phyloP scores from a whole-genome alignment of 306 rosid genomes.

The Coriaria nepalensis region DNA sequence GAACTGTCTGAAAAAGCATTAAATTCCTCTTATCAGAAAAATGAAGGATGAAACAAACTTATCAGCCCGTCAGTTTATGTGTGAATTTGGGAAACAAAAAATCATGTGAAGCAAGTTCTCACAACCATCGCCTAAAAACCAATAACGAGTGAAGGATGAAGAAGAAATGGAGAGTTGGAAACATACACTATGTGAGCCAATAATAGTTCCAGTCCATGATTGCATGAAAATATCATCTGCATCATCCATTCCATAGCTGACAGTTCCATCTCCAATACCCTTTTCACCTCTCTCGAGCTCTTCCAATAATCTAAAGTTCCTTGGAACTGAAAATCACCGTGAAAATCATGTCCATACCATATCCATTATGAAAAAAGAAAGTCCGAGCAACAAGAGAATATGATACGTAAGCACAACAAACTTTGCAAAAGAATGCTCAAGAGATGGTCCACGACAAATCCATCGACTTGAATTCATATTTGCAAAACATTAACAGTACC shows the following conservation, averaged over 20 bases:
- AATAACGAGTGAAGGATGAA: not conserved
- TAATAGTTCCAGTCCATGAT: conserved; percentile 94
- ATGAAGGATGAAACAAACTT: not conserved
- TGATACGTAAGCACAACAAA: too few species aligned
- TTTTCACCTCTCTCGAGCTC: conserved; percentile 98
- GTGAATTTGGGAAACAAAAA: not conserved
- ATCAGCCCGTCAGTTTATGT: too few species aligned
- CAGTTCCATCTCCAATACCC: conserved; percentile 97
- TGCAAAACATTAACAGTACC: too few species aligned
- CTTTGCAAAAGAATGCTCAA: too few species aligned
- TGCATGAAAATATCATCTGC: conserved; percentile 94
- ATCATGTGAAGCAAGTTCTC: not conserved
- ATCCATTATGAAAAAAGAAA: too few species aligned
- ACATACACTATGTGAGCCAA: conserved; percentile 90
- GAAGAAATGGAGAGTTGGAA: conserved; percentile 3
- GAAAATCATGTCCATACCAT: too few species aligned
- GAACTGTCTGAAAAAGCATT: conserved; percentile 54
- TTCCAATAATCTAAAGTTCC: conserved; percentile 90
- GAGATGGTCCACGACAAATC: too few species aligned
- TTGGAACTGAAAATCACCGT: conserved; percentile 49
- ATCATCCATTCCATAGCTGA: conserved; percentile 98
- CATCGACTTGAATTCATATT: too few species aligned
- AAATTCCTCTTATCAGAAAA: too few species aligned
- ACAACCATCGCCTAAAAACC: not conserved
- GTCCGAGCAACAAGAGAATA: too few species aligned